Conservation (phyloP, 2,329 filamentous ascomycete genomes). For the Pseudophaeomoniella oleicola region DNA sequence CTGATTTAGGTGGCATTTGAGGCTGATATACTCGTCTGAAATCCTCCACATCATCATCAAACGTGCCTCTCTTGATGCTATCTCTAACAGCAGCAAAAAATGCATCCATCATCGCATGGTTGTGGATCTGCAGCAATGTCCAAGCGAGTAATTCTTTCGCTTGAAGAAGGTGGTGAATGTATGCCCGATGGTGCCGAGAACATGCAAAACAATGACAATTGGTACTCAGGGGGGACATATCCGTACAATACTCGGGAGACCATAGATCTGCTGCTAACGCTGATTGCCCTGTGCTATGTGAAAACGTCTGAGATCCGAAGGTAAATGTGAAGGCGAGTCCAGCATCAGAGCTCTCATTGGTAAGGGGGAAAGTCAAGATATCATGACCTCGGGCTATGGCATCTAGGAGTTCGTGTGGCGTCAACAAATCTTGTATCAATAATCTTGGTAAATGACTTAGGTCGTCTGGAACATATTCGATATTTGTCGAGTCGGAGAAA, state of each 20-base stretch:
- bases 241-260: constrained; percentile 43
- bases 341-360: constrained; percentile 60
- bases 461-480: constrained; percentile 49
- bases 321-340: constrained; percentile 71
- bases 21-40: constrained; percentile 59
- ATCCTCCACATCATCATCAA: constrained; percentile 35
- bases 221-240: constrained; percentile 45
- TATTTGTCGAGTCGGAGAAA: constrained; percentile 58
- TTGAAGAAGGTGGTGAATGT: constrained; percentile 69
- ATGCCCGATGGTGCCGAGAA: constrained; percentile 69
- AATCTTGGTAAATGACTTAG: constrained; percentile 56
- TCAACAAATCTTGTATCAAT: constrained; percentile 53
- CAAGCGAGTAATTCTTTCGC: constrained; percentile 96
- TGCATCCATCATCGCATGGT: constrained; percentile 54
- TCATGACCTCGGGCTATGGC: constrained; percentile 69
- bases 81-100: constrained; percentile 62
- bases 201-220: constrained; percentile 74
- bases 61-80: constrained; percentile 44
- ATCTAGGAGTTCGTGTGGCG: constrained; percentile 62
- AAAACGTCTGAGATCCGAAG: constrained; percentile 34
- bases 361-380: constrained; percentile 61
- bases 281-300: constrained; percentile 1
- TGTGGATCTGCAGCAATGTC: constrained; percentile 86
- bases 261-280: constrained; percentile 70
- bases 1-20: constrained; percentile 58